These are phyloP conservation scores for Corymbia maculata DNA, from an alignment of 345 rosid genomes.

Conservation along the genomic window DNA sequence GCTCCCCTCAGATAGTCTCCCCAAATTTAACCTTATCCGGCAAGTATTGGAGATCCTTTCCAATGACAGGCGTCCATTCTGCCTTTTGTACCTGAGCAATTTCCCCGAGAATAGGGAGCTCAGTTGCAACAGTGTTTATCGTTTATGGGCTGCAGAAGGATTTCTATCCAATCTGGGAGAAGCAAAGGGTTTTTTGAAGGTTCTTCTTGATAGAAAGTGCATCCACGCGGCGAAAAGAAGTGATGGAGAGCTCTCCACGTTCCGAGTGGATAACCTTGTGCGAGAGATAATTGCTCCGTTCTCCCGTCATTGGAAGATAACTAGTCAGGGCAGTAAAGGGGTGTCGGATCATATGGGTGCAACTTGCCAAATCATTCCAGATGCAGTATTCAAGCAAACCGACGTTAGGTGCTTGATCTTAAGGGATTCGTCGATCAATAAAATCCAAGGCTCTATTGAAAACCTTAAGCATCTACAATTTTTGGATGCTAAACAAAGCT, in stretches of 20 bases:
- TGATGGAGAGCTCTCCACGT: conserved; percentile 12
- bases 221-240: conserved; percentile 4
- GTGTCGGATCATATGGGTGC: neutral
- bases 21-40: too few relatives aligned
- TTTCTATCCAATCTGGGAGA: conserved; percentile 5
- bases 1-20: too few relatives aligned
- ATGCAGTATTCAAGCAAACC: neutral
- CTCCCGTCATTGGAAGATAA: conserved; percentile 8
- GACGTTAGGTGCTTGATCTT: neutral
- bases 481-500: too few relatives aligned
- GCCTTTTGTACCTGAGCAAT: conserved; percentile 21
- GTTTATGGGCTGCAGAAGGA: conserved; percentile 26
- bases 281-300: conserved; percentile 10
- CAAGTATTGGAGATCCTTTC: conserved; percentile 7
- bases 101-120: conserved; percentile 15
- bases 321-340: neutral
- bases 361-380: neutral
- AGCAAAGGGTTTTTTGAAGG: conserved; percentile 17
- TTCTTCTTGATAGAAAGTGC: conserved; percentile 14
- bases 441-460: too few relatives aligned
- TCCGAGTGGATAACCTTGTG: conserved; percentile 16
- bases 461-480: too few relatives aligned
- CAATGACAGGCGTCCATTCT: conserved; percentile 10
- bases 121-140: neutral
- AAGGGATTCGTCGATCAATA: too few relatives aligned